Evolutionary conservation across 1,284 basidiomycete genomes (phyloP).

Genomic region (Calocybe gambosa): DNA sequence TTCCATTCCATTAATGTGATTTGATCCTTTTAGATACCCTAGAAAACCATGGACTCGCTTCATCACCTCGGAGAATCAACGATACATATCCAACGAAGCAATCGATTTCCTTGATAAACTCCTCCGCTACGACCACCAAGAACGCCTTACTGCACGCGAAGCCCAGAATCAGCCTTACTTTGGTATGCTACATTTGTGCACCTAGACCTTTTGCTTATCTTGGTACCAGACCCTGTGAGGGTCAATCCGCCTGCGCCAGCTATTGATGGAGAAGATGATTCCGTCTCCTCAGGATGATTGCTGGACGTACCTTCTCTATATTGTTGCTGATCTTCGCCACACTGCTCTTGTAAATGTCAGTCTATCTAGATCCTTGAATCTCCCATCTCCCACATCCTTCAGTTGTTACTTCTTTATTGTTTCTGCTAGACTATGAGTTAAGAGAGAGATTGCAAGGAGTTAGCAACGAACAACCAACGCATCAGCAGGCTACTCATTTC

Average conservation of each 20-base stretch:
- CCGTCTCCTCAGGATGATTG: slow-evolving; percentile 44
- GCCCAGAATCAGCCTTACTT: slow-evolving; percentile 89
- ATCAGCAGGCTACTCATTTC: not conserved
- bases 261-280: slow-evolving; percentile 71
- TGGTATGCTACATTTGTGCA: slow-evolving; percentile 39
- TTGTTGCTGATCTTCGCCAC: slow-evolving; percentile 17
- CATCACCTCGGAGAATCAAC: slow-evolving; percentile 92
- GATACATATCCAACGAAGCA: slow-evolving; percentile 97
- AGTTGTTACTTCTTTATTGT: not conserved
- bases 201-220: slow-evolving; percentile 9
- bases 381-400: slow-evolving; percentile 6
- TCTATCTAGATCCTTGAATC: slow-evolving; percentile 18
- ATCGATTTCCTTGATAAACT: slow-evolving; percentile 96
- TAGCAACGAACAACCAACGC: not conserved
- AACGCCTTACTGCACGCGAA: slow-evolving; percentile 90
- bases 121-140: slow-evolving; percentile 95
- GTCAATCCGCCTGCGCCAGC: slow-evolving; percentile 45
- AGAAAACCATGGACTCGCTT: slow-evolving; percentile 93
- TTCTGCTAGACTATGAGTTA: not conserved
- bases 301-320: slow-evolving; percentile 23
- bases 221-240: slow-evolving; percentile 52
- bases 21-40: slow-evolving; percentile 57
- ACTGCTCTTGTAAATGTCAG: slow-evolving; percentile 18
- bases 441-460: not conserved
- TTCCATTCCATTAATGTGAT: slow-evolving; percentile 11